Evolutionary conservation across 257 asterid genomes (phyloP).

Genomic region (Ocimum tenuiflorum): DNA sequence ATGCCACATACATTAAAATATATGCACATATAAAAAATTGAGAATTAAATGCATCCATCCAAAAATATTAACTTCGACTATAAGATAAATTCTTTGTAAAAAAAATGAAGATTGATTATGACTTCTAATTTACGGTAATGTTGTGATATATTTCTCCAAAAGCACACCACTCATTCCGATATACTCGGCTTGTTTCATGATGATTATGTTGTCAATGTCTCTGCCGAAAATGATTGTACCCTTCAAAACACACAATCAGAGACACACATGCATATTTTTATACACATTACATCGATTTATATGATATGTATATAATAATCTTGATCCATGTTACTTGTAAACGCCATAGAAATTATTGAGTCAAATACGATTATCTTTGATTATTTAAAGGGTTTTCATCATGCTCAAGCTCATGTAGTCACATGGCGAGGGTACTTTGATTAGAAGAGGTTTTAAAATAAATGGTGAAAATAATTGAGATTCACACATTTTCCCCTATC

Average conservation of each 20-base stretch:
- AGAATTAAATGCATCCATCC: no score
- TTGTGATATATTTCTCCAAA: neutral
- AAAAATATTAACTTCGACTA: no score
- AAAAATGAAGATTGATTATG: neutral
- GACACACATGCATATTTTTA: neutral
- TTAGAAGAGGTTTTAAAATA: neutral
- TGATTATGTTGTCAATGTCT: constrained; percentile 9
- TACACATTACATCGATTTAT: neutral
- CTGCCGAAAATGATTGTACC: neutral
- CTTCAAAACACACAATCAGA: neutral
- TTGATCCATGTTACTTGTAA: constrained; percentile 29
- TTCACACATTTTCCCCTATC: no score
- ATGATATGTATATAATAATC: neutral
- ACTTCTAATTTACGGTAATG: constrained; percentile 3
- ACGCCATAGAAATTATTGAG: constrained; percentile 13
- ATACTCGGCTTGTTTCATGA: constrained; percentile 13
- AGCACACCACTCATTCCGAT: neutral
- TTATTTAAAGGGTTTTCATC: neutral
- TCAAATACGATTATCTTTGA: constrained; percentile 1
- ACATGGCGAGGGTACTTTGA: constrained; percentile 20
- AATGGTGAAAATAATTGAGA: neutral
- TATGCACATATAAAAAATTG: no score
- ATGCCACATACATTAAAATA: no score
- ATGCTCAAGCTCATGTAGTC: constrained; percentile 12
- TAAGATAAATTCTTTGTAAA: neutral